phyloP scores from a whole-genome alignment of 805 yeast genomes.

The Candida ulmi region DNA sequence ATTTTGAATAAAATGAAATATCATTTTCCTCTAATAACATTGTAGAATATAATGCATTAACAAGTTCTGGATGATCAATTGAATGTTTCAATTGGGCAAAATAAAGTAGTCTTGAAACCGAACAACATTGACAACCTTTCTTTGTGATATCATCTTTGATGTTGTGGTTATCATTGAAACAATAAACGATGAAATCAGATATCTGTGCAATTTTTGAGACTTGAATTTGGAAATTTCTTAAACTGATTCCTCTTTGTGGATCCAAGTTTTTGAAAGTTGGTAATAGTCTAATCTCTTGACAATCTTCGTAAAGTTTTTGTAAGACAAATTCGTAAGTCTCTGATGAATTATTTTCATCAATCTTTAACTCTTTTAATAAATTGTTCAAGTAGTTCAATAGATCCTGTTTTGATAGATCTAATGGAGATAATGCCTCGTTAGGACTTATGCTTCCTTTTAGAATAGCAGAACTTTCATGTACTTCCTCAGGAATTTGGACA shows the following conservation, averaged over 20 bases:
- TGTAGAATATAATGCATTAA: conserved; percentile 19
- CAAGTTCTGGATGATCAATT: conserved; percentile 22
- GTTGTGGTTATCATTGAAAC: conserved; percentile 40
- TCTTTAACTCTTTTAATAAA: conserved; percentile 20
- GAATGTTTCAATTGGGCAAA: conserved; percentile 35
- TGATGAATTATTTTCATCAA: conserved; percentile 4
- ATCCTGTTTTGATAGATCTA: conserved; percentile 37
- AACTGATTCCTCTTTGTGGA: conserved; percentile 66
- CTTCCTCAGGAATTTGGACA: conserved; percentile 27
- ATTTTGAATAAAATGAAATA: conserved; percentile 7
- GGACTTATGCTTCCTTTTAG: conserved; percentile 52
- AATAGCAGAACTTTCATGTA: conserved; percentile 30
- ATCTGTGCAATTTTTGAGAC: conserved; percentile 71
- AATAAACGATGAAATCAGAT: conserved; percentile 74
- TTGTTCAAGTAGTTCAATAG: conserved; percentile 17
- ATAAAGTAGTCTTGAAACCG: conserved; percentile 35
- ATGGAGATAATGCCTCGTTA: conserved; percentile 46
- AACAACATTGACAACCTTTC: conserved; percentile 29
- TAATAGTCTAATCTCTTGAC: conserved; percentile 28
- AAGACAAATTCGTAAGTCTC: conserved; percentile 5
- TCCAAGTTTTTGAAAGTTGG: conserved; percentile 58
- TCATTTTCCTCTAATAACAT: conserved; percentile 15
- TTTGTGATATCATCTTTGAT: conserved; percentile 10
- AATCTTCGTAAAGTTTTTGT: conserved; percentile 19
- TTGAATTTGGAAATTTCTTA: conserved; percentile 84